These are phyloP conservation scores for Rhizopus sp. DNA, from an alignment of 371 early-diverging fungal genomes.

Conservation along the genomic window DNA sequence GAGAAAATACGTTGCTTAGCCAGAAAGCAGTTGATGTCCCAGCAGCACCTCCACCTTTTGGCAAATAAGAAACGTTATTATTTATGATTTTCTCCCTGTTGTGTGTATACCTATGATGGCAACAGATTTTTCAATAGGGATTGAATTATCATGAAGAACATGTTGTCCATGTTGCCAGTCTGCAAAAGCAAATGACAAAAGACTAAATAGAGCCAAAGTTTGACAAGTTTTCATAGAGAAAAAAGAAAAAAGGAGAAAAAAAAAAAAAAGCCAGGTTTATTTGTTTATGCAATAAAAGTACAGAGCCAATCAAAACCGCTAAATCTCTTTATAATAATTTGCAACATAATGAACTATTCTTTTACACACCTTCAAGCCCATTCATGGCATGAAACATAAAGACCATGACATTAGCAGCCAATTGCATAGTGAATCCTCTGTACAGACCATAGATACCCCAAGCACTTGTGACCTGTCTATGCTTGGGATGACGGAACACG, in stretches of 20 bases:
- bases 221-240: background rate
- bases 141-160: constrained; percentile 6
- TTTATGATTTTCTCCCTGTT: background rate
- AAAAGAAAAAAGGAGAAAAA: background rate
- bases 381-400: constrained; percentile 61
- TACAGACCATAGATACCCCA: constrained; percentile 78
- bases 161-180: background rate
- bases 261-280: background rate
- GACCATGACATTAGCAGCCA: constrained; percentile 60
- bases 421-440: constrained; percentile 73
- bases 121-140: constrained; percentile 18
- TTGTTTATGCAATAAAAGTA: background rate
- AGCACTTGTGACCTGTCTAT: constrained; percentile 32
- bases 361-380: constrained; percentile 48
- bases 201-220: no score
- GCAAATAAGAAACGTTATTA: background rate
- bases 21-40: constrained; percentile 65
- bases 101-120: constrained; percentile 27
- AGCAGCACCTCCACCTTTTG: constrained; percentile 63
- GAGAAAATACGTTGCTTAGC: constrained; percentile 47
- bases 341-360: no score
- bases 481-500: constrained; percentile 9
- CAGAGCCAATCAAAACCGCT: background rate
- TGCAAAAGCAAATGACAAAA: background rate
- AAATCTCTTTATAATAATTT: no score